phyloP scores from a whole-genome alignment of 768 basidiomycete genomes.

The Lactarius hatsudake region DNA sequence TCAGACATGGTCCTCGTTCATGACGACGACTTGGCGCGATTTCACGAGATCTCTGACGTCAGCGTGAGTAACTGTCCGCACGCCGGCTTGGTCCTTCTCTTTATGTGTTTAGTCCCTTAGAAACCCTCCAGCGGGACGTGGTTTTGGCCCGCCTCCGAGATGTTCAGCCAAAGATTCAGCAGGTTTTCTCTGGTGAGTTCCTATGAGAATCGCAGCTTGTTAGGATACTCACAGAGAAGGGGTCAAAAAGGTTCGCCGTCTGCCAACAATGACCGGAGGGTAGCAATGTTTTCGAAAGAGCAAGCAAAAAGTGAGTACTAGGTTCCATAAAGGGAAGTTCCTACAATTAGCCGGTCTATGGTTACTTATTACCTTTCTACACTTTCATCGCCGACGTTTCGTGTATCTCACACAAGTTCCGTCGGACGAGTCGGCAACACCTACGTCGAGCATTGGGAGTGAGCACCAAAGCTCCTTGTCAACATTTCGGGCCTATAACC shows the following conservation, averaged over 20 bases:
- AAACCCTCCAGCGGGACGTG: background rate
- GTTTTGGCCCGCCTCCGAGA: background rate
- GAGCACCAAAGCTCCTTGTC: background rate
- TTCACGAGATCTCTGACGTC: background rate
- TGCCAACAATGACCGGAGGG: background rate
- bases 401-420: background rate
- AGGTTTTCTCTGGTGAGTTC: background rate
- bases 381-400: background rate
- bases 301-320: background rate
- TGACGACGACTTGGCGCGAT: background rate
- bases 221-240: background rate
- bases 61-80: background rate
- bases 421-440: background rate
- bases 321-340: background rate
- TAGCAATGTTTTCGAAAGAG: background rate
- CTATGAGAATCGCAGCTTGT: background rate
- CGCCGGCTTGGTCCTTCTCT: background rate
- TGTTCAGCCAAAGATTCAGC: background rate
- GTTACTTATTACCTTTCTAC: background rate
- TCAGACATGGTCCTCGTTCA: slow-evolving; percentile 11
- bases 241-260: background rate
- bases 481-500: background rate
- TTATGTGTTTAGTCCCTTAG: background rate
- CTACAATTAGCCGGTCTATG: background rate
- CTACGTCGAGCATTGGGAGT: background rate